Percentiles rank a stretch among this genome's conserved stretches.
These are phyloP conservation scores for Plenodomus biglobosus DNA, from an alignment of 2,329 filamentous ascomycete genomes.

Conservation along the genomic window DNA sequence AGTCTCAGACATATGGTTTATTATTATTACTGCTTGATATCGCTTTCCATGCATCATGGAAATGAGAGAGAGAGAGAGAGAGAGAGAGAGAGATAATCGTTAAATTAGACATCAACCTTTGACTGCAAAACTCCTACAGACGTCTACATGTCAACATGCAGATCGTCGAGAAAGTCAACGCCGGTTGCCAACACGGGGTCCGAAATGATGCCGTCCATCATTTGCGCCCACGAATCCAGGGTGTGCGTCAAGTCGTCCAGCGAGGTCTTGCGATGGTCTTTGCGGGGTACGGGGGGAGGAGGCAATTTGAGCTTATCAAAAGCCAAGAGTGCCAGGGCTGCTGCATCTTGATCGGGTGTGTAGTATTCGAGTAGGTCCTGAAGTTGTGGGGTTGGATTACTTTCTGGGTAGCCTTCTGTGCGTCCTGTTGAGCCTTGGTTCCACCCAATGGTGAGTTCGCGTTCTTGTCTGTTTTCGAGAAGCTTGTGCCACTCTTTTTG, in stretches of 20 bases:
- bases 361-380: conserved; percentile 38
- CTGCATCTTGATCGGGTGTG: conserved; percentile 15
- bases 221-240: background rate
- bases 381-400: conserved; percentile 17
- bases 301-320: conserved; percentile 11
- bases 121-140: too few relatives aligned
- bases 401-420: conserved; percentile 35
- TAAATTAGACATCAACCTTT: too few relatives aligned
- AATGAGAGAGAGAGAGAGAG: too few relatives aligned
- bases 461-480: conserved; percentile 18
- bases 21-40: too few relatives aligned
- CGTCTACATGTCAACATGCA: background rate
- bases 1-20: too few relatives aligned
- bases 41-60: too few relatives aligned
- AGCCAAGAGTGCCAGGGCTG: conserved; percentile 24
- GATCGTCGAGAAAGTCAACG: background rate
- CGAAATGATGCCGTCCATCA: background rate
- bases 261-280: background rate
- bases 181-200: background rate
- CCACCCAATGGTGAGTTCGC: conserved; percentile 22
- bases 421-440: conserved; percentile 28
- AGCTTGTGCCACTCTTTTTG: conserved; percentile 56
- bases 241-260: background rate
- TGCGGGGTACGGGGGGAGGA: background rate
- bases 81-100: too few relatives aligned